Evolutionary conservation across 257 asterid species (phyloP), one percentile per base, ranked within the genome.

Genomic region (Cinchona pubescens): DNA sequence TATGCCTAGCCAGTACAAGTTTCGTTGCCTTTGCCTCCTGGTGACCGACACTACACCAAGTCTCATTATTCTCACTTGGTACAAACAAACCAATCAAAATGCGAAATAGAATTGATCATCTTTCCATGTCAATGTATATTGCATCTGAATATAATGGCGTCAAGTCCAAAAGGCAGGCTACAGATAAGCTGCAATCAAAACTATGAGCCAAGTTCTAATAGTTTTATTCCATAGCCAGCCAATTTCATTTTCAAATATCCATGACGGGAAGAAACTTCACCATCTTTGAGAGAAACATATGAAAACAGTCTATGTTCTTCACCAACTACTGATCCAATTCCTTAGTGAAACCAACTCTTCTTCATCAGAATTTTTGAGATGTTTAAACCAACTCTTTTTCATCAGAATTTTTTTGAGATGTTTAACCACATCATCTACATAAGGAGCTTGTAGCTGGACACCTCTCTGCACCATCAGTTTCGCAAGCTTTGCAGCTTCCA

Each of bases 401-500:
- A n/a, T n/a, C n/a, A n/a, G n/a, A n/a, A n/a, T n/a, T n/a, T n/a
- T n/a, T n/a, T n/a, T n/a, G n/a, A n/a, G n/a, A n/a, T n/a, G n/a
- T n/a, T n/a, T 58, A 67, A 80, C 69, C 75, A 89, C 42, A 45
- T 74, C 67, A 32, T 85, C 80, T 34, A 75, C 80, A 67, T 63
- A 73, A 75, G 79, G 53, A 71, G 83, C 72, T 73, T 86, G 79
- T 9, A 88, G 37, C 49, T 21, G 78, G 76, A 83, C 66, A 66
- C 79, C 79, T 61, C 85, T 80, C 67, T 78, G 82, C 10, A 77
- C 78, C 96, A 91, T 90, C 58, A 86, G 25, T 48, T 59, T 69
- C 53, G 76, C 85, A 76, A 91, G 69, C 75, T 72, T 79, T 48
- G 71, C 79, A 70, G 90, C 94, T 76, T 91, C 96, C 3, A 18